Evolutionary conservation across 2,329 filamentous ascomycete genomes (phyloP), one percentile per base, ranked within the genome.

Genomic region (Alternaria ethzedia): DNA sequence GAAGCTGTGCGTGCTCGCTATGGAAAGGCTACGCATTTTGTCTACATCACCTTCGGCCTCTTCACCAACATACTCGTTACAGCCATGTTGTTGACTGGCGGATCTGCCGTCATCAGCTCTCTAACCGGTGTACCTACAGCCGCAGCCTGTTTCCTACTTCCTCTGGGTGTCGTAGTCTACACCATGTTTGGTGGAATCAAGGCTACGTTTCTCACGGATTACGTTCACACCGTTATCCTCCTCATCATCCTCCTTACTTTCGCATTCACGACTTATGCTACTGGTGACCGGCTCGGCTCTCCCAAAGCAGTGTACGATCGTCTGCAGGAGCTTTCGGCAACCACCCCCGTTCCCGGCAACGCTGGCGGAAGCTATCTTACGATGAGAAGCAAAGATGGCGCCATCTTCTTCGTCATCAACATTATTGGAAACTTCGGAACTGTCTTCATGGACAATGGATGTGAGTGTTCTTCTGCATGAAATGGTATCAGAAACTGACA

Each of bases 361-460:
- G 86, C 89, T 0, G 77, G 74, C 6, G 94, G 94, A 25, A 93
- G 90, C 75, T 97, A 97, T 70, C 82, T 97, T n/a, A 97, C 94
- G 0, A 96, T 97, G 92, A 84, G 87, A 61, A 93, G 90, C 4
- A 87, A 87, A 59, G 90, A 95, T 69, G 94, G 94, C 3, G 91
- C 88, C 36, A 92, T 96, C 55, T 97, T 97, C 83, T 97, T 96
- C 78, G 89, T 96, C 25, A 96, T 96, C 81, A 96, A 96, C 80
- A 90, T 92, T 43, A 90, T 94, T 49, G 92, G 92, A 32, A 94
- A 94, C 80, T 96, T 94, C 60, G 90, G 84, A 3, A 94, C 91
- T 0, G 92, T 96, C 3, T 96, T 96, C 82, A 85, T 93, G 54
- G 93, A 96, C 74, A 94, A 95, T 65, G 90, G 81, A 62, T 97